Base-by-base conservation (phyloP, 306 rosid genomes). In the Vigna radiata region DNA sequence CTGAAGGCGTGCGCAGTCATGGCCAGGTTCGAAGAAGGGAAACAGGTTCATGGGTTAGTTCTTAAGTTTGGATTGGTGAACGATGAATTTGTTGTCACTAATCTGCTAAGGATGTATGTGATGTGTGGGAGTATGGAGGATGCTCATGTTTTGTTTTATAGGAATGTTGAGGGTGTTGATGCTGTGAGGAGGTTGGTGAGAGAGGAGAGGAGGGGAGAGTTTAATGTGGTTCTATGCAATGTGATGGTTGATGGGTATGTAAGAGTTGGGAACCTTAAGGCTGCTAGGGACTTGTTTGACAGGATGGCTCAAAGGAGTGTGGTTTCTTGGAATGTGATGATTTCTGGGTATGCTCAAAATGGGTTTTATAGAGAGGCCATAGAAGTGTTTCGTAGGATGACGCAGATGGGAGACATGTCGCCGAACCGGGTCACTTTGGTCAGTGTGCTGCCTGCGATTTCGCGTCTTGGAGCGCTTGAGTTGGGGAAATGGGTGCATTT, bases 61-160 rank as follows among this genome's bases (percentile, higher is more conserved):
- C 37, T 58, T 5, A 58, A 58, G 39, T 58, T 58, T 58, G 64
- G 64, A 13, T 58, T 58, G 17, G 17, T 5, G 64, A 17, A 25
- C 14, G 64, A 58, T 25, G 64, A 58, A 8, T 58, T 58, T 58
- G 64, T 58, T 27, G 64, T 58, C 17, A 58, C 64, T 27, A 58
- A 58, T 58, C 13, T 58, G 39, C 39, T 58, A 2, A 58, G 64
- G 17, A 58, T 58, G 64, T 58, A 58, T 6, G 64, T 58, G 39
- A 58, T 58, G 64, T 58, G 64, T 58, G 64, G 39, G 64, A 58
- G 39, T 58, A 58, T 58, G 64, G 39, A 58, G 39, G 64, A 58
- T 58, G 64, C 64, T 25, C 39, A 27, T 25, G 17, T 13, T 58
- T 25, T 58, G 17, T 58, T 25, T 58, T 27, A 58, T 58, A 25